Percentiles rank a stretch among this genome's conserved stretches.
phyloP scores from a whole-genome alignment of 2,329 filamentous ascomycete species.

The Fusarium floridanum region DNA sequence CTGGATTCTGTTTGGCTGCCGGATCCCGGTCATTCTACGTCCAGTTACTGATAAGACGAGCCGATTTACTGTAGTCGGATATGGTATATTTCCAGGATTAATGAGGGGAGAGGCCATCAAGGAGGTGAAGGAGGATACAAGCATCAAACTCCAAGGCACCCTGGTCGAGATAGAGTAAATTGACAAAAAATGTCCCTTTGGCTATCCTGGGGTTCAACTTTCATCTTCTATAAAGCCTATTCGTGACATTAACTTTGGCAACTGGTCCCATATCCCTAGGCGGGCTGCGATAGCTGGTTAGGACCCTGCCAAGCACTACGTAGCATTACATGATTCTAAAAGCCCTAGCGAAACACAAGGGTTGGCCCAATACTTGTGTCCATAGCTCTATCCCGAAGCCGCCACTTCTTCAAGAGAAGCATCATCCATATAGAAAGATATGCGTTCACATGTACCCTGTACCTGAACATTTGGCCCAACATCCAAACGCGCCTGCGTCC shows the following conservation, averaged over 20 bases:
- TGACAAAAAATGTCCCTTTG: too few relatives aligned
- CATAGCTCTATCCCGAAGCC: not conserved
- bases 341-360: not conserved
- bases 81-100: not conserved
- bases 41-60: not conserved
- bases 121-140: not conserved
- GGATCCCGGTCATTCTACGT: slow-evolving; percentile 2
- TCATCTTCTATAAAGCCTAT: too few relatives aligned
- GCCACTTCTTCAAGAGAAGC: not conserved
- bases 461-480: not conserved
- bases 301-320: too few relatives aligned
- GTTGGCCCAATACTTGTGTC: not conserved
- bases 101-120: slow-evolving; percentile 7
- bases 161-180: not conserved
- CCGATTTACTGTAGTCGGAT: not conserved
- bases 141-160: not conserved
- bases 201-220: too few relatives aligned
- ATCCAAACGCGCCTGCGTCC: slow-evolving; percentile 10
- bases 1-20: slow-evolving; percentile 13
- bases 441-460: not conserved
- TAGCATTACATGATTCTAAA: not conserved
- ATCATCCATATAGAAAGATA: not conserved
- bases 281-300: too few relatives aligned
- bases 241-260: too few relatives aligned
- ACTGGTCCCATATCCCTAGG: too few relatives aligned